Conservation (phyloP, 495 filamentous ascomycete species). For the Sordaria brevicollis region DNA sequence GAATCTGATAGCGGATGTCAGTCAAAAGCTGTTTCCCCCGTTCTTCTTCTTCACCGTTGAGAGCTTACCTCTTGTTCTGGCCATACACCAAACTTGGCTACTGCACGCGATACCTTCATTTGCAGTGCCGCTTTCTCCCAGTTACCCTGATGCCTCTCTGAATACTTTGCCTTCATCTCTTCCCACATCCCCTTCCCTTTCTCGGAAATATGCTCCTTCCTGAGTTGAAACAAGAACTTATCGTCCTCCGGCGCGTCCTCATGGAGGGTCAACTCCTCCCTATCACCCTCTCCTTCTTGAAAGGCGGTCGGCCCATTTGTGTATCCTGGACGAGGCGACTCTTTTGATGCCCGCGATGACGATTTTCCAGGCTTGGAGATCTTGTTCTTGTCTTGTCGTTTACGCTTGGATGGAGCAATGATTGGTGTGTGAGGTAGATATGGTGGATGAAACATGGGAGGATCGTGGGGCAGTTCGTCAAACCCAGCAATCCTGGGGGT, state of each 20-base stretch:
- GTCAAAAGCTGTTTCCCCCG: conserved; percentile 3
- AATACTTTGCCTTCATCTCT: conserved; percentile 35
- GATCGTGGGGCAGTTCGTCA: conserved; percentile 18
- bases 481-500: conserved; percentile 13
- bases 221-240: conserved; percentile 31
- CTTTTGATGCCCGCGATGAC: conserved; percentile 14
- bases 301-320: not conserved
- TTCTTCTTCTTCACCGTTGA: not conserved
- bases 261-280: conserved; percentile 22
- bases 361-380: conserved; percentile 13
- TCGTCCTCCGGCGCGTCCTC: conserved; percentile 38
- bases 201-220: conserved; percentile 30
- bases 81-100: conserved; percentile 35
- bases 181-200: conserved; percentile 46
- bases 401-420: conserved; percentile 3
- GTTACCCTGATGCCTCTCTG: conserved; percentile 28
- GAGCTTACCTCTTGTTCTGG: conserved; percentile 32
- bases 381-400: conserved; percentile 12
- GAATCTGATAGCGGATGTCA: conserved; percentile 7
- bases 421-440: conserved; percentile 19
- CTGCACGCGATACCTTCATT: conserved; percentile 38
- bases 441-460: conserved; percentile 8
- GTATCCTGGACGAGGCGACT: conserved; percentile 6
- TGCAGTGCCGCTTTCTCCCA: conserved; percentile 35
- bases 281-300: conserved; percentile 8